Evolutionary conservation across 768 basidiomycete genomes (phyloP), one percentile per base, ranked within the genome.

Genomic region (Tubosaeta sp.): DNA sequence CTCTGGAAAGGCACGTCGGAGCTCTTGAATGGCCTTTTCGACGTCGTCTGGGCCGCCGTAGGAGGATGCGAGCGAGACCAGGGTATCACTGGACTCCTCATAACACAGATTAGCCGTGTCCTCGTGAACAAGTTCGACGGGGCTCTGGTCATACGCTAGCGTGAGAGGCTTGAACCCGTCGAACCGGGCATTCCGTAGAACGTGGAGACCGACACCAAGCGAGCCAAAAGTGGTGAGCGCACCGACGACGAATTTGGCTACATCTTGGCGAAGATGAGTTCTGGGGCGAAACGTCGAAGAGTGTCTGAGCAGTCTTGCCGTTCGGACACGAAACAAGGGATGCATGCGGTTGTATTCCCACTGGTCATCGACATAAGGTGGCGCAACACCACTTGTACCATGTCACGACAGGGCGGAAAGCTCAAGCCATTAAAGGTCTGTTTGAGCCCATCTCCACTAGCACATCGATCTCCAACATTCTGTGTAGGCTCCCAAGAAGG

Each of bases 401-500:
- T 68, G 67, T 69, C 67, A 43, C 80, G 88, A 73, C 85, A 88
- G 76, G 88, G 86, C 56, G 91, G 90, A 65, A 92, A 93, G 72
- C 64, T 85, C 48, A 93, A 93, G 79, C 91, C 91, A 48, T 72
- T 92, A 59, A 92, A 92, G 88, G 90, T 54, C 32, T 29, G 42
- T 51, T 7, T n/a, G n/a, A 8, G 14, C 43, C 27, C 37, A 39
- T 17, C 47, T 51, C 29, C 46, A 35, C 26, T 38, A 9, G 9
- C 38, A 22, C 34, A 42, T 9, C 17, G 25, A 17, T n/a, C 31
- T 37, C 29, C 43, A 13, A n/a, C n/a, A n/a, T n/a, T n/a, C 5
- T 32, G 6, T n/a, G 13, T 56, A 93, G 90, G 84, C 88, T 48
- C 78, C 91, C 38, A 93, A 91, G 83, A 92, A 92, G 68, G 84